Evolutionary conservation across 257 asterid genomes (phyloP), one percentile per base, ranked within the genome.

Genomic region (Solanum tacnaense): DNA sequence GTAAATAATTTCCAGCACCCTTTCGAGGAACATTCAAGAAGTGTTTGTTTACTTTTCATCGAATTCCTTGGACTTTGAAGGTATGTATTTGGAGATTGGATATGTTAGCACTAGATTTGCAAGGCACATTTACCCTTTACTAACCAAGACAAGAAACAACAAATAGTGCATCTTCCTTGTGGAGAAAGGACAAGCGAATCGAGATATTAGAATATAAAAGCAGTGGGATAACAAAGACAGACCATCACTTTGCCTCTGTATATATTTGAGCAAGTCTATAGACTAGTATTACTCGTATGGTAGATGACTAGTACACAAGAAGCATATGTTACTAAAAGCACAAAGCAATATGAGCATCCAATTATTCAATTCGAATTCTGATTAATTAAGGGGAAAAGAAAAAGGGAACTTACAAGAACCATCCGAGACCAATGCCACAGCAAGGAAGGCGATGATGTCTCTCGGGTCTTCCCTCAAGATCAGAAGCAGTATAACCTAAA

Each of bases 381-480:
- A 29, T 16, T 18, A 18, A 1, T 81, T 20, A 18, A 81, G 41
- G 39, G 68, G 85, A 18, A 27, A 23, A 25, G 16, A 9, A 13
- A 25, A 39, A 10, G 0, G 60, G 13, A 65, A 83, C 94, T 93
- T 92, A 96, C 98, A 92, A 46, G 95, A 93, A 95, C 98, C 98
- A 96, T 91, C 98, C 98, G 12, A 90, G 1, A 89, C 98, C 98
- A 82, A 93, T 92, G 67, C 98, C 98, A 81, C 98, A 96, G 94
- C 98, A 96, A 27, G 94, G 96, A 70, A 96, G 98, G 11, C 95
- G 98, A 3, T 41, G 93, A 86, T 93, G 89, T 89, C 96, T 93
- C 52, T 93, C 91, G 1, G 98, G 96, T 88, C 94, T 92, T 86
- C 98, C 97, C 82, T 95, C 96, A 60, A 94, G 94, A 89, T 94